A percentile compares a stretch with the other conserved stretches of the same genome.
These are phyloP conservation scores for Trichoderma oligosporum DNA, from an alignment of 2,329 filamentous ascomycete species.

Conservation along the genomic window DNA sequence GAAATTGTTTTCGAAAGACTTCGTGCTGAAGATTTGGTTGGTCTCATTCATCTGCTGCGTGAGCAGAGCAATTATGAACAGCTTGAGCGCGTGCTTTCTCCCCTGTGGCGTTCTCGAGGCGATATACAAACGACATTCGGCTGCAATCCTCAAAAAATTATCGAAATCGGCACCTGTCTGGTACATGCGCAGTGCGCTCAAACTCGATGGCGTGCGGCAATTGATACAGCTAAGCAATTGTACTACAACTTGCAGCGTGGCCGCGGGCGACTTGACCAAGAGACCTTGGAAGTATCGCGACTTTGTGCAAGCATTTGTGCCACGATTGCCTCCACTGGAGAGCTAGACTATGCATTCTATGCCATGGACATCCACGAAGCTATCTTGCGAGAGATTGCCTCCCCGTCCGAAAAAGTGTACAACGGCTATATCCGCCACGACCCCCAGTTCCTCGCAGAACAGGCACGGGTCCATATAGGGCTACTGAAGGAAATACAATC, in stretches of 20 bases:
- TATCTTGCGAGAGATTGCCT: neutral
- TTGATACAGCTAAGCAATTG: conserved; percentile 26
- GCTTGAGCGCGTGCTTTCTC: conserved; percentile 35
- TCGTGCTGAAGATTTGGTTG: conserved; percentile 42
- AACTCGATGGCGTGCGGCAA: conserved; percentile 18
- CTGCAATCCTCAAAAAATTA: neutral
- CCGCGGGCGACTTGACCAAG: conserved; percentile 26
- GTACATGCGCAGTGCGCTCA: neutral
- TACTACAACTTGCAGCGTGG: conserved; percentile 29
- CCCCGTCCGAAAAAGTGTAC: neutral
- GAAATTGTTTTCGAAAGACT: conserved; percentile 44
- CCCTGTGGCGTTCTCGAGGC: conserved; percentile 26
- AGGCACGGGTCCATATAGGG: neutral
- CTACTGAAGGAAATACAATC: neutral
- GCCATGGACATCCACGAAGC: neutral
- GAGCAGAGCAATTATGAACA: conserved; percentile 45
- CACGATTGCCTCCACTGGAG: neutral
- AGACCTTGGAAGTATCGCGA: conserved; percentile 27
- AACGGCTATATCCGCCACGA: neutral
- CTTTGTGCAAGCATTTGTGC: conserved; percentile 26
- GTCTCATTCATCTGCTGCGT: conserved; percentile 45
- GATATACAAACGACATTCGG: conserved; percentile 17
- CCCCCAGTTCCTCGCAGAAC: neutral
- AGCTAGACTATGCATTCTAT: neutral
- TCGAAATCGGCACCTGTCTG: neutral